Conservation (phyloP, 2,329 filamentous ascomycete genomes). For the Didymella glomerata region DNA sequence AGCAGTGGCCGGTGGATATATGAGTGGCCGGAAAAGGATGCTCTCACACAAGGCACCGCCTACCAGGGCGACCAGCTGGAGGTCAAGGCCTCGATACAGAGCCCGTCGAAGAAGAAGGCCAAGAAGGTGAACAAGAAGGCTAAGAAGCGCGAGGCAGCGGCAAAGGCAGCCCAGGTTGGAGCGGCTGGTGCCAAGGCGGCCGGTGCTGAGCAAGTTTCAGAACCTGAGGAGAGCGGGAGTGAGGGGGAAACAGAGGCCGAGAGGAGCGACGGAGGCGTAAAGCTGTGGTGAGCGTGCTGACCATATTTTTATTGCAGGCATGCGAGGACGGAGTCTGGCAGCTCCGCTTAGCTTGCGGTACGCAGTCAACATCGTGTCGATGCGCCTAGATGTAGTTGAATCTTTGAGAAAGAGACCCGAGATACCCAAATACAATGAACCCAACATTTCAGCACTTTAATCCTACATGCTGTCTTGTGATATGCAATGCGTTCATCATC, state of each 20-base stretch:
- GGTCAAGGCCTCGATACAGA: slow-evolving; percentile 10
- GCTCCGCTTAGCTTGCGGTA: neutral
- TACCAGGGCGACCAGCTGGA: slow-evolving; percentile 13
- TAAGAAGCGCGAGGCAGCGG: slow-evolving; percentile 14
- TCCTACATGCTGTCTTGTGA: neutral
- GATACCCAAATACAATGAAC: slow-evolving; percentile 1
- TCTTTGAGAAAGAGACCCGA: neutral
- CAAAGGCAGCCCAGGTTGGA: neutral
- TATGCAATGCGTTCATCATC: neutral
- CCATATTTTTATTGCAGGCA: neutral
- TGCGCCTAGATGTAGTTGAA: neutral
- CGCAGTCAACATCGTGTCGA: neutral
- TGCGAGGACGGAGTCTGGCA: neutral
- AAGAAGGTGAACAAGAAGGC: slow-evolving; percentile 15
- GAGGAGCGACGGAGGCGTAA: slow-evolving; percentile 8
- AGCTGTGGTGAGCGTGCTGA: neutral
- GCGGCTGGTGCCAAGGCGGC: neutral
- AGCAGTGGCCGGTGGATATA: slow-evolving; percentile 37
- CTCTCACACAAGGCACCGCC: neutral
- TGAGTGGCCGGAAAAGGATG: slow-evolving; percentile 34
- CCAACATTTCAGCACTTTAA: neutral
- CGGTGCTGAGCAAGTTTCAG: neutral
- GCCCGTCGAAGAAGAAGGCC: slow-evolving; percentile 6
- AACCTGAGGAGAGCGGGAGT: slow-evolving; percentile 3
- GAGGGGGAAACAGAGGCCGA: slow-evolving; percentile 1